Percentiles rank a stretch among this genome's conserved stretches.
These are phyloP conservation scores for Sechiopsis laciniata DNA, from an alignment of 306 rosid genomes.

Conservation along the genomic window DNA sequence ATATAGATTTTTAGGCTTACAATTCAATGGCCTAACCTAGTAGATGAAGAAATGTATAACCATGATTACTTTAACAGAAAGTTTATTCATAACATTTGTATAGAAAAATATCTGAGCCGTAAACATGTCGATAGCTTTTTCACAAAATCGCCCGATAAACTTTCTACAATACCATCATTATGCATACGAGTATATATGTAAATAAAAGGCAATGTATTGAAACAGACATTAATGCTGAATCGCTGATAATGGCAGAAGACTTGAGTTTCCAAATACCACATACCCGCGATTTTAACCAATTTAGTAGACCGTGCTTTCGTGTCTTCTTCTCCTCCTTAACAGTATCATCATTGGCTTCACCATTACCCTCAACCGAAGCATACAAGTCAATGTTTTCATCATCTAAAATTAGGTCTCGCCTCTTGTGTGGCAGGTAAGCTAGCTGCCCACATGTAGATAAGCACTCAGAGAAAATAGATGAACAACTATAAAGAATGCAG, in stretches of 20 bases:
- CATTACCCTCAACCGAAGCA: conserved; percentile 70
- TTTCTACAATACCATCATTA: neutral
- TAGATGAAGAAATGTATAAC: neutral
- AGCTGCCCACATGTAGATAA: conserved; percentile 51
- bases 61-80: neutral
- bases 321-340: conserved; percentile 76
- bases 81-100: neutral
- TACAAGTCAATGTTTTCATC: conserved; percentile 76
- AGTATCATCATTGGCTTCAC: conserved; percentile 48
- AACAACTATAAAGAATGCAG: neutral
- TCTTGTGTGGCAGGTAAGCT: conserved; percentile 92
- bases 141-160: neutral
- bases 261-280: conserved; percentile 23
- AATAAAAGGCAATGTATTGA: neutral
- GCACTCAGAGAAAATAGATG: conserved; percentile 18
- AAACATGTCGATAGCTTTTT: neutral
- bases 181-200: neutral
- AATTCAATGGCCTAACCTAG: neutral
- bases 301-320: conserved; percentile 83
- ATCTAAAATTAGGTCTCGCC: conserved; percentile 78
- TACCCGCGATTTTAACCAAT: conserved; percentile 93
- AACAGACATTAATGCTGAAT: neutral
- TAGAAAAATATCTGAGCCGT: neutral
- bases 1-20: neutral
- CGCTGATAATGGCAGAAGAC: too few species aligned